These are phyloP conservation scores for Neocatenulostroma microsporum DNA, from an alignment of 2,329 filamentous ascomycete species.

Conservation along the genomic window DNA sequence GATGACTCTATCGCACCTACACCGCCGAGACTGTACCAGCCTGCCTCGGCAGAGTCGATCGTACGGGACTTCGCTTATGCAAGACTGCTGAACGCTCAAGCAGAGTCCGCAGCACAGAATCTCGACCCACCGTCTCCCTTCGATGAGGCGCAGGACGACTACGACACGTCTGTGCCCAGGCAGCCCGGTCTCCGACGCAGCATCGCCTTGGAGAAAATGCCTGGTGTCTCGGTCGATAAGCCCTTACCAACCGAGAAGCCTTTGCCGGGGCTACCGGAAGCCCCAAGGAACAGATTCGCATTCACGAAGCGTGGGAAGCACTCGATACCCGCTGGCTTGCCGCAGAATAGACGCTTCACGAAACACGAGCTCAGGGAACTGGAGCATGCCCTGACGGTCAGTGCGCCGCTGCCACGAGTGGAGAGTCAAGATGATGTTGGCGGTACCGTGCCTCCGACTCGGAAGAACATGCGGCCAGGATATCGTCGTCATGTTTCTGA, in stretches of 20 bases:
- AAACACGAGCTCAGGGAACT: slow-evolving; percentile 4
- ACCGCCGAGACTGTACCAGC: slow-evolving; percentile 23
- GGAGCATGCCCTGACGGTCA: slow-evolving; percentile 4
- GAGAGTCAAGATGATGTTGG: not conserved
- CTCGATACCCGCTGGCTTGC: too few species aligned
- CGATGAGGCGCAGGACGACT: slow-evolving; percentile 53
- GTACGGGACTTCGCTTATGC: slow-evolving; percentile 28
- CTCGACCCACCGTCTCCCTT: too few species aligned
- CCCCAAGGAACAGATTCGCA: too few species aligned
- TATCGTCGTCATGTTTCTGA: slow-evolving; percentile 13
- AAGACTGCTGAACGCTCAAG: slow-evolving; percentile 1
- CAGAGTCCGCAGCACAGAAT: too few species aligned
- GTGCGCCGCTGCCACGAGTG: not conserved
- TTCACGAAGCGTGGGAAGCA: too few species aligned
- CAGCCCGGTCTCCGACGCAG: slow-evolving; percentile 51
- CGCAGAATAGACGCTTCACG: too few species aligned
- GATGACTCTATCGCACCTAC: slow-evolving; percentile 20
- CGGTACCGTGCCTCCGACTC: not conserved
- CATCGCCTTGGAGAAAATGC: too few species aligned
- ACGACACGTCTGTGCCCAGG: slow-evolving; percentile 48
- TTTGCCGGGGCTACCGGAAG: too few species aligned
- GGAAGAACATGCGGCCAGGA: not conserved
- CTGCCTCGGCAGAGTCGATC: slow-evolving; percentile 24
- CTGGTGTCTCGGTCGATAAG: slow-evolving; percentile 8
- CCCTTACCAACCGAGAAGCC: slow-evolving; percentile 1